Base-by-base conservation (phyloP, 352 stramenopile genomes). In the Phytophthora syringae region DNA sequence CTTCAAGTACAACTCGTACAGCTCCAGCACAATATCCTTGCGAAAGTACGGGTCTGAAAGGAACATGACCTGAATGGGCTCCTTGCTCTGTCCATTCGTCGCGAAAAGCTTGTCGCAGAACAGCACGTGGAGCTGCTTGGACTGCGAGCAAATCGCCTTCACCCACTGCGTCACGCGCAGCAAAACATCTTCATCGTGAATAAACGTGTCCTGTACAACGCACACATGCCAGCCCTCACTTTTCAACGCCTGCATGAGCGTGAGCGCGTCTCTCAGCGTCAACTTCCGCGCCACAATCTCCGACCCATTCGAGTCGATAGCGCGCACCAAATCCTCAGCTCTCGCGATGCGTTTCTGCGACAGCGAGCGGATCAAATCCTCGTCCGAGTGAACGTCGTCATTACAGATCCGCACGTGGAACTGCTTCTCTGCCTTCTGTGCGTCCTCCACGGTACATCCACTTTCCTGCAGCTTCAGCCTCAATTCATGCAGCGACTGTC, bases 351-450 rank as follows among this genome's bases (percentile, higher is more conserved):
- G 51, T 56, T 96, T 93, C 45, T 89, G 66, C 5, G 70, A 81
- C n/a, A 99, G 64, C 5, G 95, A 98, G 4, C 77, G 79, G 66
- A 98, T 97, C 12, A 99, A 88, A 61, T 99, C 95, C 48, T 99
- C 94, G 64, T 98, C 98, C 3, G 97, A 98, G 70, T 99, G 97
- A 3, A 99, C 94, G 60, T 99, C 97, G 68, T 99, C 97, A 75
- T 99, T 99, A 79, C 98, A 97, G 39, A 99, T 89, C 7, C 96
- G 74, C 21, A 98, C 80, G 52, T 97, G 89, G 37, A 98, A 89
- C 9, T 76, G 65, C n/a, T 79, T 89, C 30, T 80, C 82, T 37
- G 61, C 63, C n/a, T 9, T 16, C 40, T 62, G 70, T 18, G 22
- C 32, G 15, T 73, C 53, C 22, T 72, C 72, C 37, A 70, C 24